A percentile compares a stretch with the other conserved stretches of the same genome.
Evolutionary conservation across 768 basidiomycete species (phyloP).

Genomic region (Scleroderma citrinum): DNA sequence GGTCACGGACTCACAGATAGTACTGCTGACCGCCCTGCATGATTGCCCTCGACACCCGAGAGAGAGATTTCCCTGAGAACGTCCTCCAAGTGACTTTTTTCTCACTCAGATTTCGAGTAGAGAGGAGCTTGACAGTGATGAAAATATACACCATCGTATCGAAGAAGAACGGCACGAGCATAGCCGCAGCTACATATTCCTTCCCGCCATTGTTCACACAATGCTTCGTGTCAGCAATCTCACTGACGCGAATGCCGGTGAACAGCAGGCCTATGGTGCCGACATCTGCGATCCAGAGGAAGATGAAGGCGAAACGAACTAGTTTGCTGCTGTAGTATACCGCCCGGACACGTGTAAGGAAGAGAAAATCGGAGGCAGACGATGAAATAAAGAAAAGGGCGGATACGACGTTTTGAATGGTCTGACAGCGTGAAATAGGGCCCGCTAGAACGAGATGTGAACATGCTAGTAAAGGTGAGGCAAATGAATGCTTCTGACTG

Average conservation of each 20-base stretch:
- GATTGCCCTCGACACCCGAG: constrained; percentile 19
- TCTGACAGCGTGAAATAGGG: background rate
- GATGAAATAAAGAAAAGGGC: background rate
- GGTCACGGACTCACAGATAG: constrained; percentile 24
- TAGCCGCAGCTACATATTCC: constrained; percentile 12
- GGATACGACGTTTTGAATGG: background rate
- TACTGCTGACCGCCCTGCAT: constrained; percentile 29
- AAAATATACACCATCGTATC: constrained; percentile 28
- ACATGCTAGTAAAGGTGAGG: too few relatives aligned
- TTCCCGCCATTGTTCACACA: constrained; percentile 18
- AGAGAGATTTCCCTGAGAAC: constrained; percentile 16
- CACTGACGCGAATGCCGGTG: constrained; percentile 10
- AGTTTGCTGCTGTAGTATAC: constrained; percentile 16
- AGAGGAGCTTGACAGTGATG: constrained; percentile 20
- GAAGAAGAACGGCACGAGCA: constrained; percentile 17
- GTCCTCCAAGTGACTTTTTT: constrained; percentile 4
- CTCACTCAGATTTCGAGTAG: constrained; percentile 8
- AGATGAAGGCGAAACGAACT: constrained; percentile 15
- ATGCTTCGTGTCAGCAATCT: constrained; percentile 24
- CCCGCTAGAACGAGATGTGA: background rate
- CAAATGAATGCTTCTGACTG: background rate
- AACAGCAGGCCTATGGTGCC: constrained; percentile 17
- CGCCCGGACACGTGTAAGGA: constrained; percentile 27
- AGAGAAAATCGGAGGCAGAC: constrained; percentile 20
- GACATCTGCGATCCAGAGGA: constrained; percentile 22